These are phyloP conservation scores for Wickerhamomyces ciferrii DNA, from an alignment of 805 yeast species.

Conservation along the genomic window DNA sequence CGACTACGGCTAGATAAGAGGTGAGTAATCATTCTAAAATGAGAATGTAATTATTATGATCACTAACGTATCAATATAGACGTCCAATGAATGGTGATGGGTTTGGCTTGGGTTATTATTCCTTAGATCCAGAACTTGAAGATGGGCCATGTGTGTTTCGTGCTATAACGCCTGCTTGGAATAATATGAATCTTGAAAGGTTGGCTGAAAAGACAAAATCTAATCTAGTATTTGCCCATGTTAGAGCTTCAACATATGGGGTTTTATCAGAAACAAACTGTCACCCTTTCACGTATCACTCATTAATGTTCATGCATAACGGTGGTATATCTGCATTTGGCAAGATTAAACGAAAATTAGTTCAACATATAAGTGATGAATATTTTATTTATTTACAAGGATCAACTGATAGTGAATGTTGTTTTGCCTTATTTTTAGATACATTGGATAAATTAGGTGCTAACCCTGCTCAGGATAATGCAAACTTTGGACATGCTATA, in stretches of 20 bases:
- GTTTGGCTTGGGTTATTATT: slow-evolving; percentile 94
- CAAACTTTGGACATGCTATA: slow-evolving; percentile 46
- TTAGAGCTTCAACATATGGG: slow-evolving; percentile 94
- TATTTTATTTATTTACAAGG: slow-evolving; percentile 84
- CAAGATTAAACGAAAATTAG: slow-evolving; percentile 65
- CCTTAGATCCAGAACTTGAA: slow-evolving; percentile 48
- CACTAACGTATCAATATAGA: slow-evolving; percentile 24
- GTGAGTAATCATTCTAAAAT: background rate
- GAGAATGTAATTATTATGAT: too few species aligned
- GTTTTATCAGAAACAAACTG: slow-evolving; percentile 92
- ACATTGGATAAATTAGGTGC: slow-evolving; percentile 69
- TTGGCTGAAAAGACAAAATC: slow-evolving; percentile 86
- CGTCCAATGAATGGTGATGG: slow-evolving; percentile 98
- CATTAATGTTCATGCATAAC: slow-evolving; percentile 94
- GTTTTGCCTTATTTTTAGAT: slow-evolving; percentile 84
- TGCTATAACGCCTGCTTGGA: slow-evolving; percentile 99
- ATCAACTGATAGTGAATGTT: slow-evolving; percentile 93
- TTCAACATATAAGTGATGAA: slow-evolving; percentile 71
- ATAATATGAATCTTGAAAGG: slow-evolving; percentile 82
- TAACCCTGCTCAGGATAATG: slow-evolving; percentile 49
- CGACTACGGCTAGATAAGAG: slow-evolving; percentile 74
- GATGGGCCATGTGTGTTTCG: slow-evolving; percentile 88
- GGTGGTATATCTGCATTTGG: slow-evolving; percentile 80
- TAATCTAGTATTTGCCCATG: slow-evolving; percentile 86
- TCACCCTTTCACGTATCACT: slow-evolving; percentile 89